Percentiles rank a stretch among this genome's conserved stretches.
These are phyloP conservation scores for Xylariaceae sp. DNA, from an alignment of 2,329 filamentous ascomycete genomes.

Conservation along the genomic window DNA sequence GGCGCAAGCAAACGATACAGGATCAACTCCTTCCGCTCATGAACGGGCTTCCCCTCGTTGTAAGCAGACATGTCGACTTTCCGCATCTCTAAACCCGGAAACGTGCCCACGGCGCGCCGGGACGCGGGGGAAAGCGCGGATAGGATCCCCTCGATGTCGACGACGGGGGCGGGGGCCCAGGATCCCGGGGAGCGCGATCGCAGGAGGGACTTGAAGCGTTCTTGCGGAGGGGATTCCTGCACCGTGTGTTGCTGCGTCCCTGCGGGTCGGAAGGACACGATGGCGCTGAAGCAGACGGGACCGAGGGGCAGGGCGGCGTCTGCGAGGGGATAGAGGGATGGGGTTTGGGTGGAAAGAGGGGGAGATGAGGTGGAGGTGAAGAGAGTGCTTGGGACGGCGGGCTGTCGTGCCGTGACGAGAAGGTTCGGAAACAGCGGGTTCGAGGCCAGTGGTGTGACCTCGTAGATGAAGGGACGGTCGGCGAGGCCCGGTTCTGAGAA, in stretches of 20 bases:
- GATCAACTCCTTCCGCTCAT: slow-evolving; percentile 44
- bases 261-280: slow-evolving; percentile 47
- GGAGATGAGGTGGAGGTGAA: no score
- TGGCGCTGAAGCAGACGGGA: slow-evolving; percentile 44
- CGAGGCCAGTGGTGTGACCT: slow-evolving; percentile 39
- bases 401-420: slow-evolving; percentile 44
- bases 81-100: slow-evolving; percentile 48
- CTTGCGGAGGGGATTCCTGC: slow-evolving; percentile 38
- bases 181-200: slow-evolving; percentile 30
- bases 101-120: slow-evolving; percentile 38
- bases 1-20: slow-evolving; percentile 44
- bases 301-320: slow-evolving; percentile 37
- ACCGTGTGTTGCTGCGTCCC: slow-evolving; percentile 33
- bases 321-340: slow-evolving; percentile 34
- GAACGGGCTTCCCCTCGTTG: slow-evolving; percentile 38
- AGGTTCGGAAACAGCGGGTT: slow-evolving; percentile 46
- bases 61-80: slow-evolving; percentile 47
- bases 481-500: slow-evolving; percentile 44
- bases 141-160: slow-evolving; percentile 40
- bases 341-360: no score
- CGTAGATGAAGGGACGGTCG: slow-evolving; percentile 50
- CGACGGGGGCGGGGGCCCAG: slow-evolving; percentile 42
- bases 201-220: slow-evolving; percentile 39
- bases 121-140: slow-evolving; percentile 15
- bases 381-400: slow-evolving; percentile 44